Evolutionary conservation across 2,329 filamentous ascomycete genomes (phyloP), one percentile per base, ranked within the genome.

Genomic region (Colletotrichum sublineola): DNA sequence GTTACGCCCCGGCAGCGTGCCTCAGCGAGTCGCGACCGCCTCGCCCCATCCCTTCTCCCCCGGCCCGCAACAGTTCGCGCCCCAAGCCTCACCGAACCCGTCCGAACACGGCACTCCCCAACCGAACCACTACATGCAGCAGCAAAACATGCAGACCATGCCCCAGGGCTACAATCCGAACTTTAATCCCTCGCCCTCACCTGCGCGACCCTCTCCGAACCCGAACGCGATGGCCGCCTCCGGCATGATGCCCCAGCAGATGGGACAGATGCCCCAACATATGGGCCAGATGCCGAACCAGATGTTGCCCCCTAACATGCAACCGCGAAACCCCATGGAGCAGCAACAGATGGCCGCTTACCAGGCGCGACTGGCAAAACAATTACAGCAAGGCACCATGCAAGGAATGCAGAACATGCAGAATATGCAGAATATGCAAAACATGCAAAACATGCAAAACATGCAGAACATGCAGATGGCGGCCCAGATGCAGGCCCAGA

Each of bases 41-140:
- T 98, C 96, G 42, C 96, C 96, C 4, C 96, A 96, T 81, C 94
- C 94, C 1, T 97, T 97, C 80, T 95, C 93, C 1, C 93, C 93
- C 20, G 91, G 91, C 69, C 88, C 89, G 42, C 92, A 93, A 76
- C 92, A 93, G 78, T 93, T 94, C 77, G 88, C 86, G 48, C 83
- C 88, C 20, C 93, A 95, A 78, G 88, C 92, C 72, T 96, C 94
- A 3, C 93, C 94, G 14, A 90, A 92, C 20, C 90, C 93, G 6
- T 92, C 93, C 33, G 93, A 96, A 74, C 92, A 94, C 76, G 88
- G 90, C 68, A 95, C 93, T 11, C 92, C 93, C 0, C 93, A 95
- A 78, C 93, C 91, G 53, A 91, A 88, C 75, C 86, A 88, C n/a
- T 94, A 90, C 76, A 89, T 92, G 83, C 90, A 85, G 83, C 90